These are phyloP conservation scores for Myxozyma kluyveri DNA, from an alignment of 805 yeast species.

Conservation along the genomic window DNA sequence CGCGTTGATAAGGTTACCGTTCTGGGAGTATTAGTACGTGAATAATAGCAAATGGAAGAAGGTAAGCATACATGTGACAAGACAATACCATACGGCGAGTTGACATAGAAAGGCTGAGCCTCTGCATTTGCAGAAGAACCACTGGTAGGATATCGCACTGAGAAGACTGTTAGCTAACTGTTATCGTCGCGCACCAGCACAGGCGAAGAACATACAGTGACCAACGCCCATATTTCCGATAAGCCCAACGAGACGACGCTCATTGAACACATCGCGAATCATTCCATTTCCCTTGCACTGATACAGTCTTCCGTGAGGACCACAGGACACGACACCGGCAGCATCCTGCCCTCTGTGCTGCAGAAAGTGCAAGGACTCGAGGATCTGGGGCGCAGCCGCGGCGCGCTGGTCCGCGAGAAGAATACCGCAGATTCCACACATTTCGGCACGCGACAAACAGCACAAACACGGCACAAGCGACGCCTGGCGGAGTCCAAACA, in stretches of 20 bases:
- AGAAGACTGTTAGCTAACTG: background rate
- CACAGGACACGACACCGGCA: slow-evolving; percentile 97
- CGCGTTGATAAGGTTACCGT: slow-evolving; percentile 92
- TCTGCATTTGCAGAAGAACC: slow-evolving; percentile 94
- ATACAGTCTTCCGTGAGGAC: slow-evolving; percentile 85
- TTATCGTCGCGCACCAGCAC: background rate
- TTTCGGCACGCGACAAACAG: slow-evolving; percentile 33
- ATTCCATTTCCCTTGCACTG: slow-evolving; percentile 99
- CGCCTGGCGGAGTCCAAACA: too few species aligned
- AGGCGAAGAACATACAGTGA: slow-evolving; percentile 44
- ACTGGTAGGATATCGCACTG: slow-evolving; percentile 90
- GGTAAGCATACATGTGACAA: slow-evolving; percentile 55
- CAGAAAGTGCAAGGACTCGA: slow-evolving; percentile 86
- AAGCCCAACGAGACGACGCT: slow-evolving; percentile 68
- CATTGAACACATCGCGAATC: slow-evolving; percentile 97
- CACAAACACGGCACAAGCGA: background rate
- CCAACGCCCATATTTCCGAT: slow-evolving; percentile 95
- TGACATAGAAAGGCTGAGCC: slow-evolving; percentile 98
- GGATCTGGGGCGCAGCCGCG: slow-evolving; percentile 81
- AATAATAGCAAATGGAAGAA: background rate
- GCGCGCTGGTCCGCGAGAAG: slow-evolving; percentile 71
- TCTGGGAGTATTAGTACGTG: slow-evolving; percentile 4
- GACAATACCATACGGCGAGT: slow-evolving; percentile 91
- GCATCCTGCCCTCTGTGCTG: slow-evolving; percentile 99
- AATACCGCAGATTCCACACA: slow-evolving; percentile 96